Conservation (phyloP, 768 basidiomycete species). For the Daedaleopsis sinensis region DNA sequence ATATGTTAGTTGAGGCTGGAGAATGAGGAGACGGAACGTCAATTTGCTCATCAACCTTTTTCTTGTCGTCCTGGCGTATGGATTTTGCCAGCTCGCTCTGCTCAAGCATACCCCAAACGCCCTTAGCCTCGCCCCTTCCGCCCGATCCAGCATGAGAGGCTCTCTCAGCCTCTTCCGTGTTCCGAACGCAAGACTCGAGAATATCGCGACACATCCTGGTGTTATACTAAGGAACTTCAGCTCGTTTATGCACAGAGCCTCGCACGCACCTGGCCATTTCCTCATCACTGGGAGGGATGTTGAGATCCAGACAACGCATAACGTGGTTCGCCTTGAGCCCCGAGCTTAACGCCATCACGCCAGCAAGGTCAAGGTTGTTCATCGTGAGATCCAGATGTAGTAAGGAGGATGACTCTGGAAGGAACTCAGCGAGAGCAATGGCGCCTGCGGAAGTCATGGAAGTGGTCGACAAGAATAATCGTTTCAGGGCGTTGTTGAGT, state of each 20-base stretch:
- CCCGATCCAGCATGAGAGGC: slow-evolving; percentile 34
- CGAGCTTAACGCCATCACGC: slow-evolving; percentile 88
- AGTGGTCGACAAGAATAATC: slow-evolving; percentile 89
- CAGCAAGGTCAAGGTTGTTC: slow-evolving; percentile 85
- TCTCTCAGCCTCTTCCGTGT: slow-evolving; percentile 85
- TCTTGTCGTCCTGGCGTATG: slow-evolving; percentile 61
- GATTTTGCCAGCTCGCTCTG: slow-evolving; percentile 80
- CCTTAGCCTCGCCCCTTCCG: slow-evolving; percentile 61
- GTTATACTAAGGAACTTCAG: slow-evolving; percentile 1
- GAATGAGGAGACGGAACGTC: slow-evolving; percentile 19
- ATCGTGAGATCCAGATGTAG: slow-evolving; percentile 90
- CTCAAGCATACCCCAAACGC: slow-evolving; percentile 85
- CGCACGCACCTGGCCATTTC: slow-evolving; percentile 65
- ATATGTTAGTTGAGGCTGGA: slow-evolving; percentile 26
- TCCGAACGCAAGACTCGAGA: slow-evolving; percentile 86
- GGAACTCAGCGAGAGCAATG: slow-evolving; percentile 94
- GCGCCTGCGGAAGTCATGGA: slow-evolving; percentile 81
- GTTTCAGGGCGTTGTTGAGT: slow-evolving; percentile 87
- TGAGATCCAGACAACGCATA: slow-evolving; percentile 91
- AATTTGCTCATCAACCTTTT: slow-evolving; percentile 45
- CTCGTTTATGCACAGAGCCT: neutral
- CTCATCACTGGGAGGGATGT: slow-evolving; percentile 86
- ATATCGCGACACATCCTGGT: slow-evolving; percentile 83
- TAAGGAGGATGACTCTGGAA: slow-evolving; percentile 85
- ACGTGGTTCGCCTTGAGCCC: slow-evolving; percentile 83